Base-by-base conservation (phyloP, 176 grass and related monocot genomes). In the Aegilops tauschii region DNA sequence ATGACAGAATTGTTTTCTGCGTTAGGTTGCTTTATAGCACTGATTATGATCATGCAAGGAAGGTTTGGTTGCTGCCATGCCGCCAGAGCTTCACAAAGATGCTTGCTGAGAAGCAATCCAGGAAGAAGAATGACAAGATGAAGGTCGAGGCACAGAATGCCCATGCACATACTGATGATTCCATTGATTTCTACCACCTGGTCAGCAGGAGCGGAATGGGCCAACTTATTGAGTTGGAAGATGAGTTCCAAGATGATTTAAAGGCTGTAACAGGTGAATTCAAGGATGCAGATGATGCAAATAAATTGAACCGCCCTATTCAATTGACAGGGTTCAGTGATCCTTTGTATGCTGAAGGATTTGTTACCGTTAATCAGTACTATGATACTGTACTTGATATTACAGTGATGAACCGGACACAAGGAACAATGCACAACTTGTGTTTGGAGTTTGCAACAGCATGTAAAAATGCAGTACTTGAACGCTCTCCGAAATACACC, bases 151-250 rank as follows among this genome's bases (percentile, higher is more conserved):
- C 89, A 70, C 91, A 83, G 78, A 84, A 89, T 69, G 83, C 83
- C 70, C 81, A 91, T 89, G 84, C 89, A 20, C 89, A 95, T 75
- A 81, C 89, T 40, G 94, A 93, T 89, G 91, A 93, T 84, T 89
- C 89, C 62, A 95, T 93, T 87, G 94, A 95, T 85, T 95, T 95
- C 86, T 93, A 93, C 82, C 91, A 95, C 82, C 71, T 93, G 8
- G 83, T 88, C 44, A 95, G 94, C 47, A 50, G 13, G 52, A 93
- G 82, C 78, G 89, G 1, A 44, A 12, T 42, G 25, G 70, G 70
- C 71, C 40, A 45, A 27, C n/a, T 47, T 36, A 36, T 3, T 0
- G 40, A 47, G 6, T 74, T 28, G 39, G 40, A 74, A 4, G 71
- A 47, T 17, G 40, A 45, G 6, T 27, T 16, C 8, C 71, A 0